Evolutionary conservation across 208 protist genomes (phyloP).

Genomic region (Trypanosoma theileri): DNA sequence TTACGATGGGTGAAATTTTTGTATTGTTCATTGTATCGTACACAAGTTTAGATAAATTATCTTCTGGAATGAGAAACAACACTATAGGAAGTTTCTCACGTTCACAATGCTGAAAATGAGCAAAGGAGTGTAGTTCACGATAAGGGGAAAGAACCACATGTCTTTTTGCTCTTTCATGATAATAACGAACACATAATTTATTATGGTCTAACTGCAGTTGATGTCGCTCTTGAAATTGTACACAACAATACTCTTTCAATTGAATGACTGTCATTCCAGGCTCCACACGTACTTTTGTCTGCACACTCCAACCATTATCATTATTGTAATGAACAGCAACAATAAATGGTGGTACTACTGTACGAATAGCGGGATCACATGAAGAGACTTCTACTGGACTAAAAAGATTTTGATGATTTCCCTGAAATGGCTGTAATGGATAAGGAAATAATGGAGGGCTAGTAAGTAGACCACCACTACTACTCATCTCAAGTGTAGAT

Average conservation of each 20-base stretch:
- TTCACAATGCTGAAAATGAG: constrained; percentile 25
- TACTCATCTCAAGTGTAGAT: too few relatives aligned
- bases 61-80: constrained; percentile 8
- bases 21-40: constrained; percentile 18
- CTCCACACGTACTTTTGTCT: constrained; percentile 18
- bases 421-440: background rate
- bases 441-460: background rate
- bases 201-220: constrained; percentile 2
- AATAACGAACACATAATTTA: constrained; percentile 10
- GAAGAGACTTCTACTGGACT: background rate
- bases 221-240: constrained; percentile 22
- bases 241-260: constrained; percentile 17
- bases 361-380: background rate
- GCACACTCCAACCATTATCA: constrained; percentile 18
- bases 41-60: constrained; percentile 17
- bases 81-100: constrained; percentile 18
- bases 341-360: constrained; percentile 15
- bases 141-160: constrained; percentile 12
- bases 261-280: constrained; percentile 27
- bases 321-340: constrained; percentile 27
- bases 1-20: background rate
- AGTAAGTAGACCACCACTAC: background rate
- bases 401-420: too few relatives aligned
- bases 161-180: constrained; percentile 13
- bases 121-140: constrained; percentile 29